phyloP scores from a whole-genome alignment of 2,329 filamentous ascomycete species.

The Verticillium zaregamsianum region DNA sequence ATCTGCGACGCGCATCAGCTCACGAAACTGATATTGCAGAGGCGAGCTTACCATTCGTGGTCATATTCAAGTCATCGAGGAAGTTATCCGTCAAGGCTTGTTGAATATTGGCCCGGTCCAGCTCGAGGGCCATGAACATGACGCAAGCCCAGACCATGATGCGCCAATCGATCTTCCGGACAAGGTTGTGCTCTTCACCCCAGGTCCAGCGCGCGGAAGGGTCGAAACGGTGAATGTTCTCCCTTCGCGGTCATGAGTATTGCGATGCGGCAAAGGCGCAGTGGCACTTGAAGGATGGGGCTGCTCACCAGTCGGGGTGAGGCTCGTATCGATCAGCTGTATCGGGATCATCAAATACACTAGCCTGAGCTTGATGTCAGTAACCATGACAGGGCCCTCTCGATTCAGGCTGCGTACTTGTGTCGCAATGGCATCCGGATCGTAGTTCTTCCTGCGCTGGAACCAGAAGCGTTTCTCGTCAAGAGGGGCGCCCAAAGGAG shows the following conservation, averaged over 20 bases:
- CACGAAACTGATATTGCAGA: neutral
- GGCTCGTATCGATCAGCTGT: slow-evolving; percentile 30
- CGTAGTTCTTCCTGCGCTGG: slow-evolving; percentile 20
- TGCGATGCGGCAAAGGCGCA: neutral
- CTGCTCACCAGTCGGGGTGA: slow-evolving; percentile 13
- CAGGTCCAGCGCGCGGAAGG: slow-evolving; percentile 37
- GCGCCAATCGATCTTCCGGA: slow-evolving; percentile 32
- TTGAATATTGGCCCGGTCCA: slow-evolving; percentile 37
- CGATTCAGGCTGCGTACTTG: slow-evolving; percentile 4
- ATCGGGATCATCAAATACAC: slow-evolving; percentile 33
- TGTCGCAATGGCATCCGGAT: slow-evolving; percentile 29
- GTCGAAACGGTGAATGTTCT: slow-evolving; percentile 43
- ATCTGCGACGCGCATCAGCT: slow-evolving; percentile 17
- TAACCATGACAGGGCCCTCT: neutral
- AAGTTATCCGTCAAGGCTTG: slow-evolving; percentile 40
- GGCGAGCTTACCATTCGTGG: slow-evolving; percentile 31
- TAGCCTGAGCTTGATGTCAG: slow-evolving; percentile 7
- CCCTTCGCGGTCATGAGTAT: slow-evolving; percentile 8
- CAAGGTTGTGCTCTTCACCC: slow-evolving; percentile 30
- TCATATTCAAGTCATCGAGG: slow-evolving; percentile 31
- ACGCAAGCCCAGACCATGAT: slow-evolving; percentile 39
- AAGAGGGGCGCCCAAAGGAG: slow-evolving; percentile 18
- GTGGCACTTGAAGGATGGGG: neutral
- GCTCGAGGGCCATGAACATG: slow-evolving; percentile 45
- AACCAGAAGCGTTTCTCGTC: slow-evolving; percentile 28